Conservation (phyloP, 192 early-diverging fungal species). For the Coemansia sp. region DNA sequence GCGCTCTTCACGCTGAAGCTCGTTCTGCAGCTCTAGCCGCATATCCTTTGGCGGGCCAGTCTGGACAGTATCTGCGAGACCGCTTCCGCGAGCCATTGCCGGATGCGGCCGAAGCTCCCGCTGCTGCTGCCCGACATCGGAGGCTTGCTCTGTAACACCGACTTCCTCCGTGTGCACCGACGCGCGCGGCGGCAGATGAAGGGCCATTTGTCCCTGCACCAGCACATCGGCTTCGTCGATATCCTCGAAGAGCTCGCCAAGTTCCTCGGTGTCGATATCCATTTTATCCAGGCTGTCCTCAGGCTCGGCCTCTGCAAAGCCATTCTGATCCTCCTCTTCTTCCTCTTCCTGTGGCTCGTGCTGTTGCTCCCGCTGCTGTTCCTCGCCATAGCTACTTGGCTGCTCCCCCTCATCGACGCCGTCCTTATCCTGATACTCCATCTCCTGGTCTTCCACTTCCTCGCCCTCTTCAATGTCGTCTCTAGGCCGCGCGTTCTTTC, state of each 20-base stretch:
- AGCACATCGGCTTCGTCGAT: background rate
- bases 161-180: background rate
- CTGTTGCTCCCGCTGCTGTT: background rate
- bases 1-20: slow-evolving; percentile 41
- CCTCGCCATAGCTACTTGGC: too few relatives aligned
- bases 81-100: slow-evolving; percentile 12
- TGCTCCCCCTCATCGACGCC: background rate
- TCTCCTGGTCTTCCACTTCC: slow-evolving; percentile 10
- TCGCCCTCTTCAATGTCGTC: slow-evolving; percentile 15
- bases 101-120: slow-evolving; percentile 19
- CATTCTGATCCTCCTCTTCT: background rate
- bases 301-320: background rate
- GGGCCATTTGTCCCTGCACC: background rate
- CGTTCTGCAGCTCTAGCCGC: slow-evolving; percentile 46
- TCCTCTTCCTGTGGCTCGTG: background rate
- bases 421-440: slow-evolving; percentile 11
- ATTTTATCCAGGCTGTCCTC: background rate
- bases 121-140: background rate
- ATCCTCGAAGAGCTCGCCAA: background rate
- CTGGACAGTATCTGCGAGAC: slow-evolving; percentile 7
- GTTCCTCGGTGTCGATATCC: background rate
- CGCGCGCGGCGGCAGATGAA: slow-evolving; percentile 19
- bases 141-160: background rate
- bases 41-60: slow-evolving; percentile 25
- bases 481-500: background rate